A percentile compares a stretch with the other conserved stretches of the same genome.
Conservation (phyloP, 345 rosid genomes). For the Eutrema japonicum region DNA sequence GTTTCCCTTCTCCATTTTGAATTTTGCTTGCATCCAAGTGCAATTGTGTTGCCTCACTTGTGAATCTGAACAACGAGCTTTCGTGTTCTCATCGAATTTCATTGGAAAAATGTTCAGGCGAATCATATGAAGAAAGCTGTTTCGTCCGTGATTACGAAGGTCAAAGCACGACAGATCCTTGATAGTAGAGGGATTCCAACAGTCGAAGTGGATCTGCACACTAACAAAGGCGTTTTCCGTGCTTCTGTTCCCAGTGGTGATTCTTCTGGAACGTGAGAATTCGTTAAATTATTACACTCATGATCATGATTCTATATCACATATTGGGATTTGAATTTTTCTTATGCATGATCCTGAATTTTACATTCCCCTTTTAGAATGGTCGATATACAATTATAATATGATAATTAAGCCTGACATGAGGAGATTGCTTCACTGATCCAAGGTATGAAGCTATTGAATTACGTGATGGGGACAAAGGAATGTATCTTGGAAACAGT, state of each 20-base stretch:
- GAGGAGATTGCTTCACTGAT: conserved; percentile 19
- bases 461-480: conserved; percentile 94
- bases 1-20: conserved; percentile 16
- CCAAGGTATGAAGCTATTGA: conserved; percentile 93
- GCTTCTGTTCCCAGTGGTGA: conserved; percentile 87
- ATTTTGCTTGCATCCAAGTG: background rate
- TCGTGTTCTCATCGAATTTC: conserved; percentile 3
- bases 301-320: no score
- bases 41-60: conserved; percentile 5
- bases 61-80: background rate
- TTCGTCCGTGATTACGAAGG: conserved; percentile 79
- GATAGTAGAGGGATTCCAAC: conserved; percentile 97
- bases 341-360: conserved; percentile 26
- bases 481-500: conserved; percentile 83
- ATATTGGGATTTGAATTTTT: background rate
- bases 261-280: conserved; percentile 77
- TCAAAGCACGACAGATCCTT: conserved; percentile 86
- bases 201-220: conserved; percentile 87
- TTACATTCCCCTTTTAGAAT: background rate
- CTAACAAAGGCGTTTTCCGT: conserved; percentile 86
- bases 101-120: conserved; percentile 53
- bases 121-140: conserved; percentile 95
- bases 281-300: background rate
- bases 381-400: background rate
- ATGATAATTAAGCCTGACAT: conserved; percentile 14